A percentile compares a stretch with the other conserved stretches of the same genome.
These are phyloP conservation scores for Acacia melanoxylon DNA, from an alignment of 306 rosid genomes.

Conservation along the genomic window DNA sequence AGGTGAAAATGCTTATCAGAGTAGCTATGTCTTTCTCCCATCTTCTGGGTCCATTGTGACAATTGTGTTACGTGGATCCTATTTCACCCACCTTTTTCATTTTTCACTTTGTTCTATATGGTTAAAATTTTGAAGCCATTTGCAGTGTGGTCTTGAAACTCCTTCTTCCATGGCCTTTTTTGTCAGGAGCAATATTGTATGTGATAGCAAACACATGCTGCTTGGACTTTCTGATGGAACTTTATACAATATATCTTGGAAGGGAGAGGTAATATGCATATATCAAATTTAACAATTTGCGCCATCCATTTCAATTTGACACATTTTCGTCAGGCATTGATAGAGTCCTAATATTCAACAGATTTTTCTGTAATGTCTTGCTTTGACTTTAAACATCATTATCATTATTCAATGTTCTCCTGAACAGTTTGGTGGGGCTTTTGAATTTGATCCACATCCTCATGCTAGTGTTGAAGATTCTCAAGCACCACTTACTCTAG, in stretches of 20 bases:
- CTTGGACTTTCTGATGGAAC: slow-evolving; percentile 94
- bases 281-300: slow-evolving; percentile 21
- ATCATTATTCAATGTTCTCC: slow-evolving; percentile 37
- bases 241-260: slow-evolving; percentile 89
- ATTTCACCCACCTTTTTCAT: background rate
- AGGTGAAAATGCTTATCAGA: background rate
- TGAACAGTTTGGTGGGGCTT: slow-evolving; percentile 87
- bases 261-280: slow-evolving; percentile 79
- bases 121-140: slow-evolving; percentile 30
- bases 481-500: slow-evolving; percentile 52
- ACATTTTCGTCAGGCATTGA: slow-evolving; percentile 17
- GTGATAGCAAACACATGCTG: slow-evolving; percentile 81
- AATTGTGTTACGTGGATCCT: background rate
- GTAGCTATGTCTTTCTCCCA: slow-evolving; percentile 18
- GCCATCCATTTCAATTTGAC: slow-evolving; percentile 23
- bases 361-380: slow-evolving; percentile 18
- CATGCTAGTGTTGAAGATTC: slow-evolving; percentile 46
- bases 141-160: slow-evolving; percentile 34
- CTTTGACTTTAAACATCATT: slow-evolving; percentile 21
- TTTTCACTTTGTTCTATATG: background rate
- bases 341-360: slow-evolving; percentile 22
- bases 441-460: slow-evolving; percentile 58
- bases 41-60: slow-evolving; percentile 11
- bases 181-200: slow-evolving; percentile 86
- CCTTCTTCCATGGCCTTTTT: slow-evolving; percentile 26